Evolutionary conservation across 2,329 filamentous ascomycete species (phyloP), one percentile per base, ranked within the genome.

Genomic region (Coniosporium tulheliwenetii): DNA sequence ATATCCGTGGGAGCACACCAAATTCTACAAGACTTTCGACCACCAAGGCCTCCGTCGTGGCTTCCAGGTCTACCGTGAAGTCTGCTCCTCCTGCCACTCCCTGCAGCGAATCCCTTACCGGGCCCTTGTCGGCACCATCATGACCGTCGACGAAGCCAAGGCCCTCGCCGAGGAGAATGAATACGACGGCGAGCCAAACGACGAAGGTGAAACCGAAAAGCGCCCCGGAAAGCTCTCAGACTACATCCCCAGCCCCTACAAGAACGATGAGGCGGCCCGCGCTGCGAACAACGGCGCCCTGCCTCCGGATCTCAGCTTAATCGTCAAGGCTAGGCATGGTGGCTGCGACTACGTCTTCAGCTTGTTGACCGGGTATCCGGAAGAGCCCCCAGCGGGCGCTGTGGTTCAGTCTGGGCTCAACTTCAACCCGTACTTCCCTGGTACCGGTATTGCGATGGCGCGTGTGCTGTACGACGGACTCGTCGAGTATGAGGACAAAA

Each of bases 391-490:
- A 41, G 85, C 91, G 39, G 91, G 91, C 61, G 86, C 84, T 47
- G 69, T 75, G 54, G 81, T 98, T 45, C 80, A 79, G 54, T 77
- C 79, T 46, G 91, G 91, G 58, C 79, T 98, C 67, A 95, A 96
- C 79, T 98, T 98, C 79, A 98, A 98, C 77, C 91, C 91, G 45
- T 98, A 95, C 75, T 98, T 98, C 80, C 91, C 91, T 43, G 91
- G 91, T 60, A 96, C 91, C 53, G 89, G 89, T 61, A 98, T 98
- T 63, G 91, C 84, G 57, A 98, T 98, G 91, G 89, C 81, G 55
- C 89, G 91, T 77, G 91, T 96, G 46, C 78, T 98, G 45, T 98
- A 93, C 69, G 91, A 98, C 53, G 91, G 85, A 48, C 71, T 98
- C 43, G 91, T 98, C 48, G 91, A 98, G 65, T 98, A 96, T 69